phyloP scores from a whole-genome alignment of 768 basidiomycete species.

The Pholiota microspora region DNA sequence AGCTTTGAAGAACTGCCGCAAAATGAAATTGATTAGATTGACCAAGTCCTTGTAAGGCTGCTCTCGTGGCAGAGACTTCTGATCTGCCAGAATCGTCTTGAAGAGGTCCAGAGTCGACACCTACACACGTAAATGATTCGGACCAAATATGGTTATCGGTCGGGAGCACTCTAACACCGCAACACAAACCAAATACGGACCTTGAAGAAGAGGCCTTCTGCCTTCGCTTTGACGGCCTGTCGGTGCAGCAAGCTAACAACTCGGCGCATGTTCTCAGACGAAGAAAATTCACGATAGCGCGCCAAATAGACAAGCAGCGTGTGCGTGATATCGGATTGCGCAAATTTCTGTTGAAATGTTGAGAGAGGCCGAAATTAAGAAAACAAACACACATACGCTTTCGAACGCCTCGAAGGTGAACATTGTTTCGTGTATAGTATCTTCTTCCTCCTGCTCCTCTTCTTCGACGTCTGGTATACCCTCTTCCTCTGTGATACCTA shows the following conservation, averaged over 20 bases:
- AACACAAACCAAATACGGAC: conserved; percentile 39
- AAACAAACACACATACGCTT: conserved; percentile 49
- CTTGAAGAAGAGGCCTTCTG: conserved; percentile 95
- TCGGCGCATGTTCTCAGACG: conserved; percentile 83
- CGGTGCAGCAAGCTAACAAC: conserved; percentile 89
- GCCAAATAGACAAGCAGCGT: conserved; percentile 82
- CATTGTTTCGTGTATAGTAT: conserved; percentile 78
- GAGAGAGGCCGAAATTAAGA: conserved; percentile 3
- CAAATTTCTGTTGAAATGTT: conserved; percentile 71
- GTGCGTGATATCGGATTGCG: conserved; percentile 78
- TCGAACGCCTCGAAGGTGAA: conserved; percentile 94
- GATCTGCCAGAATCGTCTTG: conserved; percentile 80
- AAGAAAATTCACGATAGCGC: conserved; percentile 79
- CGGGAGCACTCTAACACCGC: conserved; percentile 19
- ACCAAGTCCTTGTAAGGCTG: conserved; percentile 82
- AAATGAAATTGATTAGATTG: conserved; percentile 78
- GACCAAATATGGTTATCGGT: conserved; percentile 7
- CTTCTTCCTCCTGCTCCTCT: conserved; percentile 60
- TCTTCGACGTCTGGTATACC: conserved; percentile 71
- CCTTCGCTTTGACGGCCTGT: conserved; percentile 86
- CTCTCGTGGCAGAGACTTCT: conserved; percentile 74
- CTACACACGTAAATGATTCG: conserved; percentile 39
- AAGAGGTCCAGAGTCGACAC: conserved; percentile 89
- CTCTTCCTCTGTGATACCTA: conserved; percentile 52
- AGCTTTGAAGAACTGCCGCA: conserved; percentile 94